Conservation (phyloP, 192 early-diverging fungal species). For the Backusella parvicylindrica region DNA sequence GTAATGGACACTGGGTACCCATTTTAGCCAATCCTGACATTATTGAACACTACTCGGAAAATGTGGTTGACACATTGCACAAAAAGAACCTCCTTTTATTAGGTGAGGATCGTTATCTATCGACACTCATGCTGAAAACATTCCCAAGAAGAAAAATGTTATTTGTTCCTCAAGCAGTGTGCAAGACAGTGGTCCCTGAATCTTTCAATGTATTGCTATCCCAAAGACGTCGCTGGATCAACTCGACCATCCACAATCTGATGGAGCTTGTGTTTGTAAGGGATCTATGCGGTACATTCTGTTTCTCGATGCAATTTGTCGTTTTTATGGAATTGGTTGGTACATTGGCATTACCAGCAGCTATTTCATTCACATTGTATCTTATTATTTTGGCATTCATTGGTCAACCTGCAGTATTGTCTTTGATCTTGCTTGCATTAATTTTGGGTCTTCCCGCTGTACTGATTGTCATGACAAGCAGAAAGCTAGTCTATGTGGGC, state of each 20-base stretch:
- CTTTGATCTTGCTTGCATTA: conserved; percentile 70
- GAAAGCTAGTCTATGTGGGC: conserved; percentile 78
- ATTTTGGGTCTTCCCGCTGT: conserved; percentile 90
- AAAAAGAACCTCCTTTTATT: conserved; percentile 73
- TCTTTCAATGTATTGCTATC: conserved; percentile 65
- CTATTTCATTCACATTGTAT: conserved; percentile 83
- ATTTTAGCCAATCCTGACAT: conserved; percentile 83
- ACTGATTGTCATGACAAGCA: conserved; percentile 85
- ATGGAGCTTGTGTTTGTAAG: conserved; percentile 78
- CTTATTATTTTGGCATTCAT: conserved; percentile 76
- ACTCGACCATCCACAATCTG: conserved; percentile 85
- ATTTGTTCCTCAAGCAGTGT: conserved; percentile 70
- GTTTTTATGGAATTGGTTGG: conserved; percentile 94
- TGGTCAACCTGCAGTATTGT: conserved; percentile 47
- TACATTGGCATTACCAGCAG: conserved; percentile 87
- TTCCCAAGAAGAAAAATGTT: conserved; percentile 74
- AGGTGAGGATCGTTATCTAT: conserved; percentile 74
- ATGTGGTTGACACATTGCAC: conserved; percentile 76
- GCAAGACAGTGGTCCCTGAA: conserved; percentile 73
- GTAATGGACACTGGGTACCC: conserved; percentile 73
- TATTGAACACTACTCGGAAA: conserved; percentile 82
- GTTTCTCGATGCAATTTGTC: conserved; percentile 95
- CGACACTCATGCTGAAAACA: conserved; percentile 73
- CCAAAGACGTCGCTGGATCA: conserved; percentile 86
- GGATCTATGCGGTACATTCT: conserved; percentile 87